Percentiles rank a stretch among this genome's conserved stretches.
These are phyloP conservation scores for Suillus spraguei DNA, from an alignment of 768 basidiomycete species.

Conservation along the genomic window DNA sequence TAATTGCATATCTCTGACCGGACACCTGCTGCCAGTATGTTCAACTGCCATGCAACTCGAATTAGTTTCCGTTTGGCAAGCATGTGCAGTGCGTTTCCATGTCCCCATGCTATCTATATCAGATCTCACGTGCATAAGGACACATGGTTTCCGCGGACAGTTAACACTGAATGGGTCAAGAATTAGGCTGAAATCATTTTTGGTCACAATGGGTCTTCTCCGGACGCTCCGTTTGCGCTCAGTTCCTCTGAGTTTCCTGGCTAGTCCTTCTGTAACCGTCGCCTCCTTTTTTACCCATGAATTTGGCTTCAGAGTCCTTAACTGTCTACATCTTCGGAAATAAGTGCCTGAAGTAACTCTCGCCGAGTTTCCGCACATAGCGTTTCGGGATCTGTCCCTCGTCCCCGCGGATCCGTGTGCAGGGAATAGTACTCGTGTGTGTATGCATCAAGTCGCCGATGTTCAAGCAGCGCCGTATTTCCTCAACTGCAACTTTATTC, in stretches of 20 bases:
- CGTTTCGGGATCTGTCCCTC: slow-evolving; percentile 29
- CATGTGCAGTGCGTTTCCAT: slow-evolving; percentile 9
- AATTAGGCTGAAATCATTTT: slow-evolving; percentile 27
- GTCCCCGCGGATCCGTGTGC: slow-evolving; percentile 33
- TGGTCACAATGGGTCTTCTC: slow-evolving; percentile 20
- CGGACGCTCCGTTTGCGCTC: slow-evolving; percentile 18
- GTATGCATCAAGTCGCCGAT: slow-evolving; percentile 29
- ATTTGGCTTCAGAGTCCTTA: slow-evolving; percentile 12
- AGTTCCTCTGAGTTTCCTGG: slow-evolving; percentile 22
- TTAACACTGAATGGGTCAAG: slow-evolving; percentile 25
- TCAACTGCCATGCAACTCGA: neutral
- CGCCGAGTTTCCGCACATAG: slow-evolving; percentile 29
- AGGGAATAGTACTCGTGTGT: slow-evolving; percentile 19
- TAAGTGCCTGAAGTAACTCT: slow-evolving; percentile 9
- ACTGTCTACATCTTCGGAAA: slow-evolving; percentile 16
- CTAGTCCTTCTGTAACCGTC: slow-evolving; percentile 4
- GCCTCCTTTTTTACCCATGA: slow-evolving; percentile 8
- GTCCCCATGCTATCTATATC: slow-evolving; percentile 16
- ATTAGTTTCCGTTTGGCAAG: slow-evolving; percentile 6
- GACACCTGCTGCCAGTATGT: neutral
- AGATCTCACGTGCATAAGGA: slow-evolving; percentile 25
- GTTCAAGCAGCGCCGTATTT: slow-evolving; percentile 15
- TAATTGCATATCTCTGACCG: neutral
- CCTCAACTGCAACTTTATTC: slow-evolving; percentile 16
- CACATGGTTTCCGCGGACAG: slow-evolving; percentile 35